Evolutionary conservation across 1,139 yeast species (phyloP).

Genomic region (Hemisphaericaspora xylofermentans): DNA sequence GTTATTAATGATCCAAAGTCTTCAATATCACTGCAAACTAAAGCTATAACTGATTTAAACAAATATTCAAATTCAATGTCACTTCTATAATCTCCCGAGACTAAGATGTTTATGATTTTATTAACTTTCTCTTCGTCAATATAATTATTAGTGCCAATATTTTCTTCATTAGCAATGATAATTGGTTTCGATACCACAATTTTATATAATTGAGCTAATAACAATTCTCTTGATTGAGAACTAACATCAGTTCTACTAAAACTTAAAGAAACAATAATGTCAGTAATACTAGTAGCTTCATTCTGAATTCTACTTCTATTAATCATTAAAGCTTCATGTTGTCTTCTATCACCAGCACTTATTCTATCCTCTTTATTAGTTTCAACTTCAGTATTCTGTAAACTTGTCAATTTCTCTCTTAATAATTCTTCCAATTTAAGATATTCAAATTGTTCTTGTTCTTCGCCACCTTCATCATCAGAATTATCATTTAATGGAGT

Average conservation of each 20-base stretch:
- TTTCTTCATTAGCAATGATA: conserved; percentile 37
- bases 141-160: conserved; percentile 30
- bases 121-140: conserved; percentile 40
- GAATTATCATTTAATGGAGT: conserved; percentile 35
- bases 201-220: conserved; percentile 52
- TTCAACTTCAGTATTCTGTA: conserved; percentile 23
- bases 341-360: conserved; percentile 26
- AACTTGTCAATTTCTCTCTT: conserved; percentile 34
- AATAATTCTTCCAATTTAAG: conserved; percentile 42
- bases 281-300: conserved; percentile 39
- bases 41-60: conserved; percentile 42
- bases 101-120: conserved; percentile 33
- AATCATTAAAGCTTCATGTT: conserved; percentile 31
- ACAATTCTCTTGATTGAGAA: conserved; percentile 48
- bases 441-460: conserved; percentile 34
- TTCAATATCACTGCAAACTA: conserved; percentile 49
- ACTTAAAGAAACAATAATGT: conserved; percentile 39
- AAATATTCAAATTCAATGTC: conserved; percentile 44
- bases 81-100: conserved; percentile 37
- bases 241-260: conserved; percentile 47
- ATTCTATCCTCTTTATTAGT: conserved; percentile 16
- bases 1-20: conserved; percentile 50
- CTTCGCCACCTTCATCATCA: conserved; percentile 45
- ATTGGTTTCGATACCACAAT: conserved; percentile 46
- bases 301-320: conserved; percentile 39